A percentile compares a stretch with the other conserved stretches of the same genome.
phyloP scores from a whole-genome alignment of 768 basidiomycete genomes.

The Rhodocollybia butyracea region DNA sequence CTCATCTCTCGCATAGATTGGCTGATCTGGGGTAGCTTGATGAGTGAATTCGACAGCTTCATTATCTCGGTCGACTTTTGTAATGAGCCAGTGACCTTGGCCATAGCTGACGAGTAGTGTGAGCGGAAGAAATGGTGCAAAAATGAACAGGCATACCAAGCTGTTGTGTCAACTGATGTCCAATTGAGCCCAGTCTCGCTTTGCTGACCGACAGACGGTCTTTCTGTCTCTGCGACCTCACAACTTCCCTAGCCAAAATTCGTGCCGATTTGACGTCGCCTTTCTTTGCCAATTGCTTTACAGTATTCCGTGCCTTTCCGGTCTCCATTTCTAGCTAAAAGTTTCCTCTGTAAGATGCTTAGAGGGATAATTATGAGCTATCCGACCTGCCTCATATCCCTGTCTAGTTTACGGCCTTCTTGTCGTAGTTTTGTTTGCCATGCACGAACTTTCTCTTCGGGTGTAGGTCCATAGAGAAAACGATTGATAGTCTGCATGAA shows the following conservation, averaged over 20 bases:
- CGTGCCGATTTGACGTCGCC: conserved; percentile 92
- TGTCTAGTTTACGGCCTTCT: conserved; percentile 80
- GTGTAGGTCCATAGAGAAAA: conserved; percentile 93
- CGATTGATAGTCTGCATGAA: conserved; percentile 85
- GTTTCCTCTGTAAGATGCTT: conserved; percentile 8
- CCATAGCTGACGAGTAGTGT: conserved; percentile 61
- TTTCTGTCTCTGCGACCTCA: conserved; percentile 92
- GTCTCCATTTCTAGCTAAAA: conserved; percentile 78
- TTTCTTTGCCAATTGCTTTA: conserved; percentile 88
- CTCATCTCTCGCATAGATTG: conserved; percentile 96
- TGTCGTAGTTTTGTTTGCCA: conserved; percentile 88
- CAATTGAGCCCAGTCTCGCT: conserved; percentile 87
- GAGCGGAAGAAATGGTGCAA: background rate
- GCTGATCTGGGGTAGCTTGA: conserved; percentile 91
- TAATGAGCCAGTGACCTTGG: conserved; percentile 95
- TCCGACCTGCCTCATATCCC: conserved; percentile 94
- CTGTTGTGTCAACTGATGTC: conserved; percentile 86
- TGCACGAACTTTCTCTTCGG: conserved; percentile 87
- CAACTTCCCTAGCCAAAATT: conserved; percentile 91
- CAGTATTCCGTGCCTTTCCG: conserved; percentile 70
- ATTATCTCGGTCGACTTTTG: conserved; percentile 99
- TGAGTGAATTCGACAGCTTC: conserved; percentile 91
- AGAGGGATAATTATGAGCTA: conserved; percentile 10
- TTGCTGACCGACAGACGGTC: conserved; percentile 90
- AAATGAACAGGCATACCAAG: conserved; percentile 57